These are phyloP conservation scores for Przewalskia tangutica DNA, from an alignment of 257 asterid species.

Conservation along the genomic window DNA sequence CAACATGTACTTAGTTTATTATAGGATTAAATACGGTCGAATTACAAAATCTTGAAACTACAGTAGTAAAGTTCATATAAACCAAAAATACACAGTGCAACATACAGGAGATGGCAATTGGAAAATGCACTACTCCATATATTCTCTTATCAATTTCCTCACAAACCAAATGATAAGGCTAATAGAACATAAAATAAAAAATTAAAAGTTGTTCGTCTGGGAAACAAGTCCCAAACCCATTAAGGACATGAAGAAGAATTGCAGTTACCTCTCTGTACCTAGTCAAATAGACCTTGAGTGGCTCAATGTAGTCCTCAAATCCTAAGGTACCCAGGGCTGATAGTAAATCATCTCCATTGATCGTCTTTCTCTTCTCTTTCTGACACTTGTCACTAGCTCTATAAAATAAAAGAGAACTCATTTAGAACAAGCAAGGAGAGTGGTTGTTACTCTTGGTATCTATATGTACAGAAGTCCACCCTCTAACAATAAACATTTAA, in stretches of 20 bases:
- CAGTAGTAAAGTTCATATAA: not conserved
- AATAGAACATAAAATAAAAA: not conserved
- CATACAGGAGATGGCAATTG: not conserved
- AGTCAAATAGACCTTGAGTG: constrained; percentile 45
- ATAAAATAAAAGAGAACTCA: not conserved
- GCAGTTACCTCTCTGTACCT: constrained; percentile 53
- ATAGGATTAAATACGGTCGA: not conserved
- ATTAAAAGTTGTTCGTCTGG: not conserved
- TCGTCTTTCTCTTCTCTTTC: constrained; percentile 58
- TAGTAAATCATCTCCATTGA: constrained; percentile 58
- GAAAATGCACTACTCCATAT: not conserved
- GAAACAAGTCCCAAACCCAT: not conserved
- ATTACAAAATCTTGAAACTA: not conserved
- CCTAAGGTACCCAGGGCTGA: constrained; percentile 60
- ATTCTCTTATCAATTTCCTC: not conserved
- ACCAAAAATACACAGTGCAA: not conserved
- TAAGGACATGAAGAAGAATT: not conserved
- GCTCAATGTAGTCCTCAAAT: constrained; percentile 44
- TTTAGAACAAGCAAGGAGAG: not conserved
- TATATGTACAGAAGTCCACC: not conserved
- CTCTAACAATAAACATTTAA: not conserved
- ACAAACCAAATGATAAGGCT: not conserved
- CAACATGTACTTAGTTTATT: not conserved
- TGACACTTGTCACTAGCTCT: constrained; percentile 63
- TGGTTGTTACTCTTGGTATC: not conserved